Evolutionary conservation across 805 yeast species (phyloP).

Genomic region (Ogataea populi-albae): DNA sequence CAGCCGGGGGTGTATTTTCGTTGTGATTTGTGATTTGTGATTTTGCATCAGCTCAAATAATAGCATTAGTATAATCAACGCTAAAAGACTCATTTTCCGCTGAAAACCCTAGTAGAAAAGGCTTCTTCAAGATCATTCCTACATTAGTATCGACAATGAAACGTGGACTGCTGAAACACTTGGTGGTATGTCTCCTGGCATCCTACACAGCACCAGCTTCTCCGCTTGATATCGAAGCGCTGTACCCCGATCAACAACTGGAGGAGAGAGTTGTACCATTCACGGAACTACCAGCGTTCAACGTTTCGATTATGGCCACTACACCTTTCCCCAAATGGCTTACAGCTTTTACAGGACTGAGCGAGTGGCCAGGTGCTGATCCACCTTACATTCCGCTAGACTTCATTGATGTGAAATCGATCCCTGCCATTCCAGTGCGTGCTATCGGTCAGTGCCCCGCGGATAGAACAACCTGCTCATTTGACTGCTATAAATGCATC

Average conservation of each 20-base stretch:
- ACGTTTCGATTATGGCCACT: conserved; percentile 25
- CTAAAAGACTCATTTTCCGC: too few species aligned
- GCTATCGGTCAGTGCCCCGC: conserved; percentile 57
- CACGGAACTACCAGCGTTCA: conserved; percentile 19
- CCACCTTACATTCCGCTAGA: conserved; percentile 88
- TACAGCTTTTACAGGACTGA: conserved; percentile 65
- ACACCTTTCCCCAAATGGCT: conserved; percentile 74
- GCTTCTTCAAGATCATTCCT: too few species aligned
- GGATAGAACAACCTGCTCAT: conserved; percentile 63
- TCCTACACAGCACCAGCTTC: not conserved
- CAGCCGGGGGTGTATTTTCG: too few species aligned
- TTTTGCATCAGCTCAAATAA: too few species aligned
- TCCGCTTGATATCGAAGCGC: too few species aligned
- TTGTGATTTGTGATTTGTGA: too few species aligned
- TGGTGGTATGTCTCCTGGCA: not conserved
- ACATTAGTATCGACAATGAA: too few species aligned
- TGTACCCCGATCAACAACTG: too few species aligned
- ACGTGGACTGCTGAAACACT: too few species aligned
- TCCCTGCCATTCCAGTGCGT: conserved; percentile 52
- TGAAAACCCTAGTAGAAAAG: too few species aligned
- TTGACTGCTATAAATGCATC: conserved; percentile 81
- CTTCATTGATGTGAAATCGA: conserved; percentile 53
- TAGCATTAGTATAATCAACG: too few species aligned
- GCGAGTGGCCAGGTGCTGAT: conserved; percentile 78
- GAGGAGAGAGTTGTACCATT: conserved; percentile 3